Conservation (phyloP, 331 rosid genomes). For the Prunus yedoensis region DNA sequence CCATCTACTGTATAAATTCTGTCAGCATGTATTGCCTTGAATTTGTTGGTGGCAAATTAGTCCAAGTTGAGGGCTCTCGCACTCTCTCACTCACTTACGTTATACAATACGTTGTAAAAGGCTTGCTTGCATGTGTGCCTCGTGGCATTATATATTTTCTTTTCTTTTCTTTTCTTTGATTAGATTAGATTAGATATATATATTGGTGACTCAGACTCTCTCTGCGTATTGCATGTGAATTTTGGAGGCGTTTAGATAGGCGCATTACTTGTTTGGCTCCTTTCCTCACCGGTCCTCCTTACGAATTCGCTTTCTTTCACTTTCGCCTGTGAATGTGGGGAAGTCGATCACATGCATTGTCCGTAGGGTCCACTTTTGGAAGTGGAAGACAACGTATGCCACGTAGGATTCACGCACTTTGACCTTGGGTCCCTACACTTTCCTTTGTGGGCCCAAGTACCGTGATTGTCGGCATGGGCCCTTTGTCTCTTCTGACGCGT, state of each 20-base stretch:
- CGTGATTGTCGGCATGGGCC: constrained; percentile 24
- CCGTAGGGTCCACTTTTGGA: background rate
- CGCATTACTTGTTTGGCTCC: background rate
- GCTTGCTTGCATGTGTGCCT: constrained; percentile 17
- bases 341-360: constrained; percentile 1
- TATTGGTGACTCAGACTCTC: too few species aligned
- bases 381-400: constrained; percentile 5
- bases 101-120: background rate
- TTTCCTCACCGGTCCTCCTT: too few species aligned
- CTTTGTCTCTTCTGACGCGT: background rate
- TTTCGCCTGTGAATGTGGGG: background rate
- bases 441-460: background rate
- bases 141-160: background rate
- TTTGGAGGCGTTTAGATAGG: background rate
- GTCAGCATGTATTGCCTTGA: too few species aligned
- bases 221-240: background rate
- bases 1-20: background rate
- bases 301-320: background rate
- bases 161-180: background rate
- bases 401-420: background rate
- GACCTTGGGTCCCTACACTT: background rate
- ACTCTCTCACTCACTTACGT: too few species aligned
- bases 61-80: too few species aligned
- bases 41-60: too few species aligned
- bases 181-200: too few species aligned